Conservation (phyloP, 106 monocot genomes). For the Platanthera guangdongensis region DNA sequence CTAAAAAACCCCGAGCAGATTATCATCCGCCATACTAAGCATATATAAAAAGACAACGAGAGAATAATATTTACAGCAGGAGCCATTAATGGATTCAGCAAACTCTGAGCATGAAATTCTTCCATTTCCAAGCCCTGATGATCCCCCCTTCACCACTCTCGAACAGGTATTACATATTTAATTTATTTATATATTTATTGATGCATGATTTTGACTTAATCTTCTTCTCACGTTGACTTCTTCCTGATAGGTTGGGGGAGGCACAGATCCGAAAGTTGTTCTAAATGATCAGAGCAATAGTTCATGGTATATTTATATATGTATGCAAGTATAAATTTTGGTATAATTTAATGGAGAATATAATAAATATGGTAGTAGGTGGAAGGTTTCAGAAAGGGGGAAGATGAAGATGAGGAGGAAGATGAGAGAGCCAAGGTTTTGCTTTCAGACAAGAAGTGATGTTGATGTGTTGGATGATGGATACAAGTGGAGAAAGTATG, state of each 20-base stretch:
- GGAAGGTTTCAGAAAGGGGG: slow-evolving; percentile 47
- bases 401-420: slow-evolving; percentile 67
- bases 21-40: background rate
- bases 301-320: background rate
- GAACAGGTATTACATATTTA: no score
- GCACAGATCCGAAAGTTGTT: background rate
- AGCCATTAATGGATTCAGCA: background rate
- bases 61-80: background rate
- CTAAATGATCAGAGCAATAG: background rate
- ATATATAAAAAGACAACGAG: background rate
- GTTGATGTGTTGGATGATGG: slow-evolving; percentile 76
- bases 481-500: slow-evolving; percentile 83
- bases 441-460: slow-evolving; percentile 82
- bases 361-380: slow-evolving; percentile 16
- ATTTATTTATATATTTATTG: no score
- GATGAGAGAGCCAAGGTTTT: slow-evolving; percentile 74
- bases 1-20: no score
- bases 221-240: background rate
- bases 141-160: no score
- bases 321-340: no score
- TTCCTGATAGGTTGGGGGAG: background rate
- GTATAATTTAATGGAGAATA: no score
- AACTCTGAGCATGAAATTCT: background rate
- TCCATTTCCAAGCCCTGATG: background rate
- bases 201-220: background rate